Conservation (phyloP, 331 rosid genomes). For the Pyrus hybrid region DNA sequence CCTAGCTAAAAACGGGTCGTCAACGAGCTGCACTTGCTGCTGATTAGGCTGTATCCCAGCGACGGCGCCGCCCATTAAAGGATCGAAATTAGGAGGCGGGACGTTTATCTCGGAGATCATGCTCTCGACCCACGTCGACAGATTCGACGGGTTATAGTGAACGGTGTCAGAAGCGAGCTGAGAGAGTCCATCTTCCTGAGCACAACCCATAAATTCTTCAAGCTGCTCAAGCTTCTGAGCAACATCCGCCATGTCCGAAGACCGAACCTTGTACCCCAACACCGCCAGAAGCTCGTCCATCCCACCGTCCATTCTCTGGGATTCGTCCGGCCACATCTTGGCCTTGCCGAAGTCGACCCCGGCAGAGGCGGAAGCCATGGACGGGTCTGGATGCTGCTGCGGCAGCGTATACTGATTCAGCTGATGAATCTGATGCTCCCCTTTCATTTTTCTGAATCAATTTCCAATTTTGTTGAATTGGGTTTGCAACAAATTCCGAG, state of each 20-base stretch:
- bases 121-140: constrained; percentile 58
- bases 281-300: constrained; percentile 89
- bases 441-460: constrained; percentile 31
- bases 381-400: constrained; percentile 12
- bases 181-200: constrained; percentile 38
- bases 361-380: constrained; percentile 27
- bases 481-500: neutral
- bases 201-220: constrained; percentile 64
- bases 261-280: constrained; percentile 79
- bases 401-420: constrained; percentile 24
- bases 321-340: constrained; percentile 15
- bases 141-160: constrained; percentile 79
- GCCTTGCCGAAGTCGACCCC: constrained; percentile 24
- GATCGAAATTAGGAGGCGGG: constrained; percentile 32
- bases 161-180: constrained; percentile 50
- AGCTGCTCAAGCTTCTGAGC: constrained; percentile 78
- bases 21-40: neutral
- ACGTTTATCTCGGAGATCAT: constrained; percentile 51
- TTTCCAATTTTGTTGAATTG: neutral
- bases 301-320: constrained; percentile 35
- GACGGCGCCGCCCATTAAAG: constrained; percentile 1
- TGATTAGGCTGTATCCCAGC: neutral
- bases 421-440: constrained; percentile 36
- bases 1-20: constrained; percentile 34
- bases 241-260: constrained; percentile 78